Evolutionary conservation across 768 basidiomycete genomes (phyloP).

Genomic region (Tremella fuciformis): DNA sequence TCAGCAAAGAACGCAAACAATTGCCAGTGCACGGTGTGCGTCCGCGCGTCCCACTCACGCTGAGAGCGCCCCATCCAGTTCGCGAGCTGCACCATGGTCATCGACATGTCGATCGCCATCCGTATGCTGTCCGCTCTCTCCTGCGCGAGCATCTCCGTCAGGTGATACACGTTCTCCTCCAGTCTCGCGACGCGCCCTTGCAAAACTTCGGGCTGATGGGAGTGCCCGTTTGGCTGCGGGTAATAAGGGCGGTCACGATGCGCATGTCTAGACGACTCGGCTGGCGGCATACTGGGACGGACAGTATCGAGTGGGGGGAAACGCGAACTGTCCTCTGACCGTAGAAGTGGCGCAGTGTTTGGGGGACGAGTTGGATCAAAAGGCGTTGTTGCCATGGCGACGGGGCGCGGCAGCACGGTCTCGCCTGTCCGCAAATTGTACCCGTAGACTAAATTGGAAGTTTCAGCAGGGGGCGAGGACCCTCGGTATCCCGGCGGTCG

Average conservation of each 20-base stretch:
- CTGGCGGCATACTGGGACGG: conserved; percentile 13
- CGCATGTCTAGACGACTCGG: not conserved
- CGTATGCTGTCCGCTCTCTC: conserved; percentile 35
- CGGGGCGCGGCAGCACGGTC: conserved; percentile 9
- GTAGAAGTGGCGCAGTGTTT: not conserved
- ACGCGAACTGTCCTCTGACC: not conserved
- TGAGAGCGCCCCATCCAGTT: conserved; percentile 23
- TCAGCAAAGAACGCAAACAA: not conserved
- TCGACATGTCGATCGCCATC: conserved; percentile 26
- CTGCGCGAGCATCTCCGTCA: conserved; percentile 21
- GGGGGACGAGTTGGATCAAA: not conserved
- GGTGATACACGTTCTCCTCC: conserved; percentile 27
- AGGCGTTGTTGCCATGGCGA: not conserved
- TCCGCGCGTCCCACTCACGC: conserved; percentile 20
- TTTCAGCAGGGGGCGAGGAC: conserved; percentile 1
- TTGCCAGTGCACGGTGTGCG: not conserved
- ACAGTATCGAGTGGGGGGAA: conserved; percentile 22
- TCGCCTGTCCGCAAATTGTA: conserved; percentile 23
- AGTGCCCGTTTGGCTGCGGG: conserved; percentile 9
- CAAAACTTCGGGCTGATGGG: conserved; percentile 14
- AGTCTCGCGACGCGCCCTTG: conserved; percentile 23
- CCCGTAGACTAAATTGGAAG: conserved; percentile 4
- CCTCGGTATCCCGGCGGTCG: not conserved
- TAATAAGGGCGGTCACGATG: conserved; percentile 24
- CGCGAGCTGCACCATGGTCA: conserved; percentile 28